Conservation (phyloP, 495 filamentous ascomycete species). For the Neurospora sp. region DNA sequence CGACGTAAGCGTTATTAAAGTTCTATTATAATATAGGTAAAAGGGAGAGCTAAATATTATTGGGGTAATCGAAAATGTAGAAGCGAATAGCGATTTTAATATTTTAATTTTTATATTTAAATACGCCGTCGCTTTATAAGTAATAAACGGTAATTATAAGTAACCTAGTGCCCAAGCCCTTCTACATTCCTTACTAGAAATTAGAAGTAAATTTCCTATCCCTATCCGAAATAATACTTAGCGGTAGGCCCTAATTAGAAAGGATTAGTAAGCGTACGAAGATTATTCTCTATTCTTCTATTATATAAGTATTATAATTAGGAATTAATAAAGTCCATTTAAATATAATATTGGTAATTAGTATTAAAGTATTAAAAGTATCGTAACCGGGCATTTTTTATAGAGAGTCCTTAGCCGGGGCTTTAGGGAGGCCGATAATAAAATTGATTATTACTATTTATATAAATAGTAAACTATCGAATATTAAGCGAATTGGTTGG, state of each 20-base stretch:
- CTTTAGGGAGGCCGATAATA: too few species aligned
- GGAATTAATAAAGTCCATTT: neutral
- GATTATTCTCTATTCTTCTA: fast-evolving
- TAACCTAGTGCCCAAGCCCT: neutral
- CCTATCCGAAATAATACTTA: neutral
- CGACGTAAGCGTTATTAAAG: neutral
- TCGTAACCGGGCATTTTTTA: neutral
- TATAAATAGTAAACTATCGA: too few species aligned
- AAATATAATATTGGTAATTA: neutral
- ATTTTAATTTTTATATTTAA: neutral
- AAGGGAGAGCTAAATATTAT: fast-evolving
- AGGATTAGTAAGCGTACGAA: neutral
- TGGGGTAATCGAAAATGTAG: neutral
- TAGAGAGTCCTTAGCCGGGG: too few species aligned
- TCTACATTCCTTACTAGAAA: neutral
- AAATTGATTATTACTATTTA: too few species aligned
- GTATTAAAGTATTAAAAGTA: neutral
- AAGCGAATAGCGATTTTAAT: neutral
- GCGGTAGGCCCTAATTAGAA: neutral
- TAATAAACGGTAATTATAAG: neutral
- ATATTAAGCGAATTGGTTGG: too few species aligned
- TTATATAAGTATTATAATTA: neutral
- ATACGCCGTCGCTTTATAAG: neutral
- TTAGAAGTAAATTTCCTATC: neutral
- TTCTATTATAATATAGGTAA: neutral